Base-by-base conservation (phyloP, 768 basidiomycete species). In the Suillus decipiens region DNA sequence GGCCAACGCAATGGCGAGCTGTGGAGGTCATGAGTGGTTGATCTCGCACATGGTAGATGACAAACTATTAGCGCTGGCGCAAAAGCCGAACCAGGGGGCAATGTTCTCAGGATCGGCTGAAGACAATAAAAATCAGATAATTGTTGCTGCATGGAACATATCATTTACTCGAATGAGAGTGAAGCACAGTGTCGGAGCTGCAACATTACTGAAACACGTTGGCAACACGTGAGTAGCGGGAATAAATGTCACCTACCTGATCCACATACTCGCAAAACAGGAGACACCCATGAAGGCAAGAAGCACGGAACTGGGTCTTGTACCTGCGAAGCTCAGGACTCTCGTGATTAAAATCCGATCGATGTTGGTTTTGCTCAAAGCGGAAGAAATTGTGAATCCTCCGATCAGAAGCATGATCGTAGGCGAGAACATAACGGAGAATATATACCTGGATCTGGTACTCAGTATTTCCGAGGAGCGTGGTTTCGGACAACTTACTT, bases 251-350 rank as follows among this genome's bases (percentile, higher is more conserved):
- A 66, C 76, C 51, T 61, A 89, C 90, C 91, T 95, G 70, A 99
- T 99, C 97, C 95, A 99, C 96, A 99, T 99, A 76, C 93, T 95
- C 3, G 96, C 95, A 73, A 99, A 99, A 71, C 95, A 98, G 2
- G 95, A 91, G 19, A 99, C 95, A 50, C 81, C 87, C 97, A 99
- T 99, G 74, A 98, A 93, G 0, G 94, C 89, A 51, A 99, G 84
- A 9, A 99, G 79, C 4, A 99, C 96, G 0, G 84, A 89, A 64
- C 86, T 88, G 2, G 96, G 97, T 61, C 83, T 83, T 12, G 93
- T 89, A 5, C 97, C 96, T 8, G 97, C 97, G 58, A 98, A 81
- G 70, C 88, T 90, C 59, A 99, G 84, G 47, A 99, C 88, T 34
- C 92, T 86, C 4, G 95, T 96, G 65, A 99, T 95, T 55, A 98